Evolutionary conservation across 1,284 basidiomycete genomes (phyloP).

Genomic region (Ganoderma lingzhi): DNA sequence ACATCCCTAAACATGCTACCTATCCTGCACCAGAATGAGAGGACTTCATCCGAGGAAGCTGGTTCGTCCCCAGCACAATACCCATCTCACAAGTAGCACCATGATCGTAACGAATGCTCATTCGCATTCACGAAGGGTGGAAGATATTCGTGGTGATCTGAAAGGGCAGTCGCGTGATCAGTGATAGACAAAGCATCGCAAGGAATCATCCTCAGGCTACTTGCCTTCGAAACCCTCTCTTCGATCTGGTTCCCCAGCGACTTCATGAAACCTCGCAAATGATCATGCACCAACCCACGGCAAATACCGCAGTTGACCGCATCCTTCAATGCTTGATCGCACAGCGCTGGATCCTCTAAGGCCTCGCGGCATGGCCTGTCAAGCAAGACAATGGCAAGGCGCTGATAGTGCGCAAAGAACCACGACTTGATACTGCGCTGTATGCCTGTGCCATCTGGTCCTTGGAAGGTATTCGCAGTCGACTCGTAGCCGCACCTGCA

Average conservation of each 20-base stretch:
- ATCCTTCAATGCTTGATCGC: constrained; percentile 5
- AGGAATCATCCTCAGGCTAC: background rate
- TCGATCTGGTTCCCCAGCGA: background rate
- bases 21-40: background rate
- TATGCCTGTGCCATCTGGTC: background rate
- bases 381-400: background rate
- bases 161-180: background rate
- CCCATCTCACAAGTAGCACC: too few species aligned
- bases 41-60: background rate
- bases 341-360: background rate
- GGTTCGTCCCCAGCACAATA: too few species aligned
- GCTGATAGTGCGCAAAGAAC: constrained; percentile 3
- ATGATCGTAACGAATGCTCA: background rate
- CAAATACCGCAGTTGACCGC: background rate
- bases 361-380: background rate
- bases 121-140: background rate
- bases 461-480: background rate
- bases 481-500: background rate
- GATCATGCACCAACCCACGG: background rate
- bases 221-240: constrained; percentile 6
- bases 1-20: too few species aligned
- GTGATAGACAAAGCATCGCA: background rate
- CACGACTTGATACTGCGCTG: constrained; percentile 2
- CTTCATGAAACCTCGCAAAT: constrained; percentile 9
- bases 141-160: background rate